Evolutionary conservation across 2,329 filamentous ascomycete genomes (phyloP), one percentile per base, ranked within the genome.

Genomic region (Rasamsonia emersonii): DNA sequence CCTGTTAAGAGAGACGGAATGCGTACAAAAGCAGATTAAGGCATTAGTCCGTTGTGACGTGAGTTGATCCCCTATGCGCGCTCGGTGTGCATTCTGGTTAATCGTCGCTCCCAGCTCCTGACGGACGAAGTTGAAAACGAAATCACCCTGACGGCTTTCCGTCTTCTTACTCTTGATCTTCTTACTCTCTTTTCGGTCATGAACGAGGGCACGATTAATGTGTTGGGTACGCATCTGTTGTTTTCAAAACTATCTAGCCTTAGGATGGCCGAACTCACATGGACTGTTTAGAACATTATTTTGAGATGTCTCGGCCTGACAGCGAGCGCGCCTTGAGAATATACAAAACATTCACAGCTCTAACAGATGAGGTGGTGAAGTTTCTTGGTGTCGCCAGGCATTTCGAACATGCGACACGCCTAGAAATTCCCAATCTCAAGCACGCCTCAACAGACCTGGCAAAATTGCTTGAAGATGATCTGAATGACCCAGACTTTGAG

Each of bases 191-290:
- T 94, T 64, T 86, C 93, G 50, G 85, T 91, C 28, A 81, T 95
- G 63, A 98, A 98, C 53, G 86, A 95, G 61, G 91, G 85, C 29
- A 84, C 94, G 53, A 98, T 98, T 62, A 95, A 93, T 59, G 86
- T 98, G 38, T 67, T 98, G 36, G 86, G 89, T 93, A 67, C 43
- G 76, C 52, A 10, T 27, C 24, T 17, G 18, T 6, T 15, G 18
- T 33, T 14, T 41, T 93, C 86, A 91, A 47, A 85, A 93, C 59
- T 98, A 96, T 60, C 98, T 98, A n/a, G n/a, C n/a, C n/a, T n/a
- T n/a, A n/a, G n/a, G n/a, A n/a, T n/a, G n/a, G n/a, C n/a, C n/a
- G n/a, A n/a, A n/a, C n/a, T n/a, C n/a, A n/a, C n/a, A n/a, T n/a
- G n/a, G 16, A 7, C 25, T 15, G 18, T 33, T 14, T 41, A 93